These are phyloP conservation scores for Cryphonectria radicalis DNA, from an alignment of 2,329 filamentous ascomycete species.

Conservation along the genomic window DNA sequence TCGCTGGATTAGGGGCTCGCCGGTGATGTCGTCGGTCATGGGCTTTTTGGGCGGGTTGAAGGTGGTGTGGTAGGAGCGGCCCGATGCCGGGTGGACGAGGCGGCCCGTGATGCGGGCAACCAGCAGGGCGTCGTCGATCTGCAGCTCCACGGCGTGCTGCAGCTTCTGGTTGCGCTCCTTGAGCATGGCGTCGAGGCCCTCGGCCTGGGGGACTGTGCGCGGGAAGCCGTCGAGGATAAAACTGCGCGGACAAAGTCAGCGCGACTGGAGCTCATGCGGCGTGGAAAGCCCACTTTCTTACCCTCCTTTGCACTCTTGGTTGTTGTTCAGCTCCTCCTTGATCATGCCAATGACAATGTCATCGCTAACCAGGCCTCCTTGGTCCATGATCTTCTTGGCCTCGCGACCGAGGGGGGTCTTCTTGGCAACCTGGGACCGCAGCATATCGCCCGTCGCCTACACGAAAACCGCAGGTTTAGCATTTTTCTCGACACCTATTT, in stretches of 20 bases:
- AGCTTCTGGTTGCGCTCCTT: slow-evolving; percentile 76
- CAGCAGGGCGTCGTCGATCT: slow-evolving; percentile 93
- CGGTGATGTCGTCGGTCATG: slow-evolving; percentile 97
- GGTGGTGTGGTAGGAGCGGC: slow-evolving; percentile 95
- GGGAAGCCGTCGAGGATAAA: slow-evolving; percentile 99
- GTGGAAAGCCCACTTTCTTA: slow-evolving; percentile 48
- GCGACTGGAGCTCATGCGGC: slow-evolving; percentile 16
- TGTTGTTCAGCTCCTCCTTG: slow-evolving; percentile 92
- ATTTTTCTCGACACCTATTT: background rate
- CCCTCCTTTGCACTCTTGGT: slow-evolving; percentile 96
- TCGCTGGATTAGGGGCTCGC: slow-evolving; percentile 94
- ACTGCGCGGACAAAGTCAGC: slow-evolving; percentile 51
- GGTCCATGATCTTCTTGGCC: slow-evolving; percentile 99
- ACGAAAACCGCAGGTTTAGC: slow-evolving; percentile 17
- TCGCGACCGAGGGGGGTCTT: slow-evolving; percentile 93
- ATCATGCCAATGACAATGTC: slow-evolving; percentile 99
- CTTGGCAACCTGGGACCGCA: slow-evolving; percentile 96
- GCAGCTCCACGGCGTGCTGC: slow-evolving; percentile 92
- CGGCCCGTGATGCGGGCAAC: slow-evolving; percentile 96
- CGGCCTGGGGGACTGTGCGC: slow-evolving; percentile 91
- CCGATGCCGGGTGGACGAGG: slow-evolving; percentile 92
- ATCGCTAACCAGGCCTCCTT: slow-evolving; percentile 95
- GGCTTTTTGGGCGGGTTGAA: slow-evolving; percentile 95
- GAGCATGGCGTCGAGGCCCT: slow-evolving; percentile 95
- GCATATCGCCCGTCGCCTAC: slow-evolving; percentile 97